Percentiles rank a stretch among this genome's conserved stretches.
Conservation (phyloP, 2,329 filamentous ascomycete genomes). For the Ophiostoma piceae region DNA sequence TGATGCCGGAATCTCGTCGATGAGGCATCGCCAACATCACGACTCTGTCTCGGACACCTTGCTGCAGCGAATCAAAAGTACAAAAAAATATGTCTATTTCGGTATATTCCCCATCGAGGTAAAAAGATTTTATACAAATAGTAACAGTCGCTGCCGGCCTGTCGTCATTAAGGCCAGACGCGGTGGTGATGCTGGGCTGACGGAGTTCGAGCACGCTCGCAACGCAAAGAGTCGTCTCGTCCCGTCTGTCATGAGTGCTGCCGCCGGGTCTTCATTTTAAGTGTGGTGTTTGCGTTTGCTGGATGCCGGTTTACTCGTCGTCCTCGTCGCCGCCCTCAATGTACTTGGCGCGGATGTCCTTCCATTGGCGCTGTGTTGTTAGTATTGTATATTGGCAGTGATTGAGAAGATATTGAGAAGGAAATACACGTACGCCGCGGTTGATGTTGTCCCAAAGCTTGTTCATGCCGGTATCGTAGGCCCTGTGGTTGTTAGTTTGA, state of each 20-base stretch:
- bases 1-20: not conserved
- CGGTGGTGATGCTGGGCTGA: constrained; percentile 13
- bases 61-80: not conserved
- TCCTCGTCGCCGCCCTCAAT: constrained; percentile 65
- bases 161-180: constrained; percentile 10
- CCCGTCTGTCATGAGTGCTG: not conserved
- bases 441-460: constrained; percentile 87
- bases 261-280: not conserved
- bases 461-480: constrained; percentile 76
- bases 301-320: constrained; percentile 46
- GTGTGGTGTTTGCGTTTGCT: not conserved
- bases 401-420: too few species aligned
- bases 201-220: constrained; percentile 1
- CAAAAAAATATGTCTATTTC: constrained; percentile 11
- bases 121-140: constrained; percentile 16
- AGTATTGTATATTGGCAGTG: not conserved
- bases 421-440: constrained; percentile 64
- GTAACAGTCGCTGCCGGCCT: constrained; percentile 14
- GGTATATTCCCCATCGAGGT: constrained; percentile 7
- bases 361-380: constrained; percentile 83
- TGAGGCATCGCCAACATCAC: not conserved
- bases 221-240: constrained; percentile 16
- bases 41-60: not conserved
- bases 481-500: constrained; percentile 46
- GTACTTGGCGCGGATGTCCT: constrained; percentile 94